Base-by-base conservation (phyloP, 306 rosid species). In the Hippophae gyantsensis region DNA sequence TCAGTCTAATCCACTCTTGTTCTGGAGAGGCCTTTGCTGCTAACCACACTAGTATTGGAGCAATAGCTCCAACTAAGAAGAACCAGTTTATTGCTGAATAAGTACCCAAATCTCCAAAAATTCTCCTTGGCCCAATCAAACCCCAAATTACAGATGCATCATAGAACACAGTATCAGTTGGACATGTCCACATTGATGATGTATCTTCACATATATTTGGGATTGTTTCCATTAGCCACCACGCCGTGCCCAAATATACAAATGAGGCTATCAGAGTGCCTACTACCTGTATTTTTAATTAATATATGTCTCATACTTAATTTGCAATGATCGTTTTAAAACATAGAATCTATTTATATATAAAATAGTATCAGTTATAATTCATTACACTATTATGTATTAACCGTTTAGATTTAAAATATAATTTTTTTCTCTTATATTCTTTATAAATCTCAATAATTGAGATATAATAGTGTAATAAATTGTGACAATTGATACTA, bases 61-160 rank as follows among this genome's bases (percentile, higher is more conserved):
- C 87, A 56, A 80, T 38, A 9, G 89, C 96, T 27, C 96, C 98
- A 0, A 43, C 93, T 0, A 87, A 64, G 74, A 87, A 87, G 79
- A 85, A 92, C 96, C 96, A 87, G 12, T 92, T 87, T 13, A 87
- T 25, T 0, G 89, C 77, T 8, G 53, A 60, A 42, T 92, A 87
- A 0, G 60, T 69, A 3, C 96, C 96, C 12, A 74, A 44, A 69
- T 83, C 67, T 12, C 98, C 96, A 1, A 92, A 92, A 48, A 92
- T 85, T 72, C 89, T 79, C 1, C 89, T 69, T 0, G 96, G 95
- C 5, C 93, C 98, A 3, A 92, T 82, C 53, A 92, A 56, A 38
- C 96, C 98, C 98, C 98, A 92, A 12, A 92, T 80, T 12, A 92
- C 98, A 0, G 98, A 92, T 8, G 98, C 96, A 11, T 92, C 98